phyloP scores from a whole-genome alignment of 2,329 filamentous ascomycete species.

The Magnaporthiopsis incrustans region DNA sequence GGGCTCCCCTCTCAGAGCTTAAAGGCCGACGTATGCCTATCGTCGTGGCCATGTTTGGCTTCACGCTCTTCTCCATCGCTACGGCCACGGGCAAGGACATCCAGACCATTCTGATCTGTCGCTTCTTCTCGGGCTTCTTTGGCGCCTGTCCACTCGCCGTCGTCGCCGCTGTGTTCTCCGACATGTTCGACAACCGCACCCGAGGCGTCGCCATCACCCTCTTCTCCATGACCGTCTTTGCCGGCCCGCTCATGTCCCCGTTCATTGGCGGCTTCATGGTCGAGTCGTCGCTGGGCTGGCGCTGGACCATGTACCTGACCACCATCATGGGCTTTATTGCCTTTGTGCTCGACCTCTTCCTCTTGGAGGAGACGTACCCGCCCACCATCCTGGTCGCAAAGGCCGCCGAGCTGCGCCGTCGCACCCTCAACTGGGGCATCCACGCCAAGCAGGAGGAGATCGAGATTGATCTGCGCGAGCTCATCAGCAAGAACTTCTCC shows the following conservation, averaged over 20 bases:
- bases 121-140: conserved; percentile 68
- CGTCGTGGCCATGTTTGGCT: conserved; percentile 56
- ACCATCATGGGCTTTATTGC: conserved; percentile 56
- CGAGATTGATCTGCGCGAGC: conserved; percentile 55
- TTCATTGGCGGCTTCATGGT: conserved; percentile 63
- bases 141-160: conserved; percentile 62
- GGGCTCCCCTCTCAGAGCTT: conserved; percentile 66
- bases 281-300: conserved; percentile 57
- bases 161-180: conserved; percentile 63
- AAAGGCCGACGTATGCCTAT: conserved; percentile 58
- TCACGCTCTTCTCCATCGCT: conserved; percentile 60
- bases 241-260: conserved; percentile 58
- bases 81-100: conserved; percentile 60
- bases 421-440: conserved; percentile 62
- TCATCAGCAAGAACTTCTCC: conserved; percentile 59
- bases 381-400: conserved; percentile 56
- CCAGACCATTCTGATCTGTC: conserved; percentile 60
- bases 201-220: conserved; percentile 51
- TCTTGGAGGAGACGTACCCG: conserved; percentile 63
- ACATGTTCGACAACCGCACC: conserved; percentile 60
- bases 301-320: conserved; percentile 62
- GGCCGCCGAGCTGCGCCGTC: conserved; percentile 51
- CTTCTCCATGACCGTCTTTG: conserved; percentile 56
- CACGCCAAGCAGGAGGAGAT: conserved; percentile 67
- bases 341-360: conserved; percentile 50